Evolutionary conservation across 495 filamentous ascomycete genomes (phyloP), one percentile per base, ranked within the genome.

Genomic region (Hypoxylon lenormandii): DNA sequence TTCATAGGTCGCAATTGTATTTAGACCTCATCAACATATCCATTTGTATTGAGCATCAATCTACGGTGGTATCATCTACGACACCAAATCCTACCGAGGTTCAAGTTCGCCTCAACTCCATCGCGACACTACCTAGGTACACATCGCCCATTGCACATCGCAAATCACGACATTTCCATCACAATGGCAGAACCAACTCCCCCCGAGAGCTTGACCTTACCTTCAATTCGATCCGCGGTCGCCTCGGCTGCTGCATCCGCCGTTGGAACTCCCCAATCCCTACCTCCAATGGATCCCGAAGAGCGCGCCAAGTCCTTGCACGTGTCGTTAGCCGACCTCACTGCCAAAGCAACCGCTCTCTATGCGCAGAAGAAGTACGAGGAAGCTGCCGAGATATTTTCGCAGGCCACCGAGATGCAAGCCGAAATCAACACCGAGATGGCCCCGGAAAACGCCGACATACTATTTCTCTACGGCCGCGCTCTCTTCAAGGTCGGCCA

Each of bases 401-500:
- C 92, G 6, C 87, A 91, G 60, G 95, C 95, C 15, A 90, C 91
- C 40, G 93, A 95, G 75, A 82, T 97, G 61, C 95, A 99, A 75
- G 92, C 92, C 51, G 87, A 91, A 76, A 83, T 97, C 74, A 92
- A 97, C 79, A 95, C 94, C 74, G 96, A 98, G 79, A 87, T 96
- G 83, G 89, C 88, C 45, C 86, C 91, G 4, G 88, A 91, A 30
- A 98, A 99, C 69, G 94, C 94, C 13, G 93, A 97, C 72, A 82
- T 99, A 26, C 87, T 98, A 13, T 99, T 93, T 77, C 85, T 90
- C 54, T 99, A 99, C 79, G 95, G 96, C 15, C 91, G 94, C 72
- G 90, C 91, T 40, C 83, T 98, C 13, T 97, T 95, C 83, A 91
- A 94, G 73, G 91, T 97, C 59, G 95, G 93, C 16, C 90, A 97